Evolutionary conservation across 495 filamentous ascomycete species (phyloP), one percentile per base, ranked within the genome.

Genomic region (Penicilliopsis zonata): DNA sequence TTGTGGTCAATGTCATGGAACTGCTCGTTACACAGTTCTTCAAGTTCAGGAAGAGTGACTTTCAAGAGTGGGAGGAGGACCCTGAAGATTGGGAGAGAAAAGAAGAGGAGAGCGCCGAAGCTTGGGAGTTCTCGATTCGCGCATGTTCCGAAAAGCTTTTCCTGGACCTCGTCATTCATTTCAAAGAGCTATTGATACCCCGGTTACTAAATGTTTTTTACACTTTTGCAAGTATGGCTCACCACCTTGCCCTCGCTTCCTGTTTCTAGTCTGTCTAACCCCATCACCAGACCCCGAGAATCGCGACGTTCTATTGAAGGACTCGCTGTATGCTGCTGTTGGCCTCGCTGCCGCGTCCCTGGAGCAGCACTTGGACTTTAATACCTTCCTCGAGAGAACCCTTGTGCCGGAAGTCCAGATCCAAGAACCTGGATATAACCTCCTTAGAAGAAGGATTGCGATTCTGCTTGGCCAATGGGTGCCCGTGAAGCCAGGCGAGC

Each of bases 81-180:
- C 85, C 87, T 0, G 82, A 95, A 45, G 82, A 87, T 30, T 98
- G 88, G 90, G 86, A 93, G 45, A 72, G 74, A 37, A 71, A 70
- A 45, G 84, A 93, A 58, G 80, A 90, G 34, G 79, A 73, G 25
- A 70, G 77, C 31, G 73, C 82, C 13, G 78, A 85, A 36, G 78
- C 78, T 5, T 92, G 77, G 70, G 83, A 94, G 43, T 92, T 86
- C 58, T 74, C 86, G 16, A 74, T 96, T 25, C 75, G 86, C 5
- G 80, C 85, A 0, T 98, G 90, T 47, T 78, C 86, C 0, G 87
- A 96, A 55, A 92, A 86, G 52, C 66, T 98, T 10, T 93, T 95
- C 51, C 66, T 96, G 43, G 90, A 95, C 42, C 68, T 98, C 1
- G 70, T 94, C 15, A 81, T 80, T 22, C 77, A 94, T 50, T 86